Evolutionary conservation across 2,329 filamentous ascomycete genomes (phyloP), one percentile per base, ranked within the genome.

Genomic region (Chrysoporthe puriensis): DNA sequence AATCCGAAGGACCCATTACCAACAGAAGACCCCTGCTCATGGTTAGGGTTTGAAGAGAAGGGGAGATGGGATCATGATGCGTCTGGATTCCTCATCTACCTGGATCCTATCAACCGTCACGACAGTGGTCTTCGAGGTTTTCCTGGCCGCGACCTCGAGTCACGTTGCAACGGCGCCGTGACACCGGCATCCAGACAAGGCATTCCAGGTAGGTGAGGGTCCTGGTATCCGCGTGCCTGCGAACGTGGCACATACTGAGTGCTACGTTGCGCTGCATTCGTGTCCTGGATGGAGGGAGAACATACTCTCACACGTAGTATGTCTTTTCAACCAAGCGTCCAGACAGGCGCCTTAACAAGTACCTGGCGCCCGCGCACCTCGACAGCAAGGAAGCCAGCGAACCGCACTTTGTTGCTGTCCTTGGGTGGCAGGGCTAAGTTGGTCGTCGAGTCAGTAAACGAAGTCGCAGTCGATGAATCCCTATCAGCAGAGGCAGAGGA

Each of bases 331-430:
- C 74, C 75, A 69, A 89, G 71, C 13, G 84, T 84, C 88, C 88
- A 95, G 43, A 94, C 89, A 16, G 91, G 91, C 26, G 92, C 90
- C 80, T 93, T 93, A 70, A 88, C 81, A 73, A 95, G 80, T 60
- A 94, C 89, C 78, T 92, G 92, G 69, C 91, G 86, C 32, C 91
- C 91, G 70, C 90, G 83, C 8, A 95, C 91, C 78, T 94, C 91
- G 43, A 94, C 85, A 21, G 86, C 87, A 66, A 94, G 79, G 76
- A 94, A 95, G 5, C 89, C 90, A 1, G 92, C 89, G 76, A 94
- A 91, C 54, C 92, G 88, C 66, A 95, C 88, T 72, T 87, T 89
- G 71, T 75, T 81, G 44, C 77, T 72, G 63, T 86, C 85, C 75
- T 83, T 84, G 59, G 80, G 75, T 63, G 76, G 74, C 56, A 80